Conservation (phyloP, 2,329 filamentous ascomycete genomes). For the Claviceps sp. region DNA sequence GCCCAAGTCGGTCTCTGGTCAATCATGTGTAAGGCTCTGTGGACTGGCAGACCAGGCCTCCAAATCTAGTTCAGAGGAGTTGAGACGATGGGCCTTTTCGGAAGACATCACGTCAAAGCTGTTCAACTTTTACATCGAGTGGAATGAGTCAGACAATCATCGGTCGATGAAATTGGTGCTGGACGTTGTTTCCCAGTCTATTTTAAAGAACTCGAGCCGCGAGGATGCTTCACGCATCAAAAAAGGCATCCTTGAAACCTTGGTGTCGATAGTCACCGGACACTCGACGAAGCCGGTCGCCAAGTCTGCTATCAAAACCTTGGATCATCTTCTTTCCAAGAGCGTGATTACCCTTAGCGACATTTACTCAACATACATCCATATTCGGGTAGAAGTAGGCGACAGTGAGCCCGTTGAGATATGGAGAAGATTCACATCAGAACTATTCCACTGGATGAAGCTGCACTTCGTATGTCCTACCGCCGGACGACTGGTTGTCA, state of each 20-base stretch:
- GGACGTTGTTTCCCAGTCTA: constrained; percentile 40
- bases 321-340: constrained; percentile 54
- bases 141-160: constrained; percentile 53
- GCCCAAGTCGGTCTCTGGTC: constrained; percentile 40
- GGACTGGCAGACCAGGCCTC: constrained; percentile 48
- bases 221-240: constrained; percentile 26
- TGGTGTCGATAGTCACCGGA: constrained; percentile 46
- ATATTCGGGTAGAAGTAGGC: constrained; percentile 18
- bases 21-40: constrained; percentile 44
- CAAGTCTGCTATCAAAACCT: constrained; percentile 55
- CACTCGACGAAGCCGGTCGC: constrained; percentile 49
- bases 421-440: constrained; percentile 38
- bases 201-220: constrained; percentile 34
- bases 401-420: constrained; percentile 12
- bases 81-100: constrained; percentile 39
- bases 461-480: constrained; percentile 44
- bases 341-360: constrained; percentile 36
- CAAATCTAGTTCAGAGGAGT: constrained; percentile 29
- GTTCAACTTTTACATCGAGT: constrained; percentile 51
- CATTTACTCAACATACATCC: constrained; percentile 29
- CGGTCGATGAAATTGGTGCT: constrained; percentile 49
- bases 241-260: constrained; percentile 31
- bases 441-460: constrained; percentile 41
- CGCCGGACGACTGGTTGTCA: constrained; percentile 47
- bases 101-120: constrained; percentile 32